A percentile compares a stretch with the other conserved stretches of the same genome.
Evolutionary conservation across 2,329 filamentous ascomycete species (phyloP).

Genomic region (Arachnomyces sp.): DNA sequence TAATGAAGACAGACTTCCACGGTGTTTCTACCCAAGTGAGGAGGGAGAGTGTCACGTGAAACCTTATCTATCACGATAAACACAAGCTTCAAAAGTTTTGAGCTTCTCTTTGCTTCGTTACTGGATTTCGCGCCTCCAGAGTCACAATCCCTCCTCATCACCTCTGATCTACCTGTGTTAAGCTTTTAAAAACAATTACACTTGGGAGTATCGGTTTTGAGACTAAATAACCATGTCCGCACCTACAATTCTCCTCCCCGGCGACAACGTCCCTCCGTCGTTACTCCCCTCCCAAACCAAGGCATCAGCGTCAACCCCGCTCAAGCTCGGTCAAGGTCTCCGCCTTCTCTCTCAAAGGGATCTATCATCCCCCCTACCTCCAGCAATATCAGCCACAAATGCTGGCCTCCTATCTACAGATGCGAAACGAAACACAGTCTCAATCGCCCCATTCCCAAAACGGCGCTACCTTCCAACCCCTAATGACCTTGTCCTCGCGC

Average conservation of each 20-base stretch:
- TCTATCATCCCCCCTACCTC: slow-evolving; percentile 60
- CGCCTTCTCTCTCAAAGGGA: slow-evolving; percentile 62
- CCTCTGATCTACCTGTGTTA: too few species aligned
- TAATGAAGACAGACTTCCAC: too few species aligned
- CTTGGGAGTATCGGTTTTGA: slow-evolving; percentile 9
- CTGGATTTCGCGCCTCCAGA: too few species aligned
- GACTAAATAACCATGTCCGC: slow-evolving; percentile 42
- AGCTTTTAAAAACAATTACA: slow-evolving; percentile 11
- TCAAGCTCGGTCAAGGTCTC: slow-evolving; percentile 78
- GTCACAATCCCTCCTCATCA: too few species aligned
- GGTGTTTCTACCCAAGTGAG: too few species aligned
- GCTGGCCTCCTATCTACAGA: slow-evolving; percentile 32
- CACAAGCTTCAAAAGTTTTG: too few species aligned
- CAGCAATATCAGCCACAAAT: slow-evolving; percentile 27
- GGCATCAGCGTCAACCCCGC: slow-evolving; percentile 49
- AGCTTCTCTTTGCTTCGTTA: too few species aligned
- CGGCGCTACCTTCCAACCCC: slow-evolving; percentile 66
- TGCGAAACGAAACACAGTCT: slow-evolving; percentile 31
- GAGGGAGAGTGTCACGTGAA: too few species aligned
- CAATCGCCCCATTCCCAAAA: slow-evolving; percentile 29
- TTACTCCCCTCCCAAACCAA: slow-evolving; percentile 57
- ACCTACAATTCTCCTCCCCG: slow-evolving; percentile 68
- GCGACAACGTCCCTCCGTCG: slow-evolving; percentile 62
- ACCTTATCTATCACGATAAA: too few species aligned
- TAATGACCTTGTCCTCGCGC: slow-evolving; percentile 85